Evolutionary conservation across 805 yeast species (phyloP), one percentile per base, ranked within the genome.

Genomic region (Saccharomyces mikatae): DNA sequence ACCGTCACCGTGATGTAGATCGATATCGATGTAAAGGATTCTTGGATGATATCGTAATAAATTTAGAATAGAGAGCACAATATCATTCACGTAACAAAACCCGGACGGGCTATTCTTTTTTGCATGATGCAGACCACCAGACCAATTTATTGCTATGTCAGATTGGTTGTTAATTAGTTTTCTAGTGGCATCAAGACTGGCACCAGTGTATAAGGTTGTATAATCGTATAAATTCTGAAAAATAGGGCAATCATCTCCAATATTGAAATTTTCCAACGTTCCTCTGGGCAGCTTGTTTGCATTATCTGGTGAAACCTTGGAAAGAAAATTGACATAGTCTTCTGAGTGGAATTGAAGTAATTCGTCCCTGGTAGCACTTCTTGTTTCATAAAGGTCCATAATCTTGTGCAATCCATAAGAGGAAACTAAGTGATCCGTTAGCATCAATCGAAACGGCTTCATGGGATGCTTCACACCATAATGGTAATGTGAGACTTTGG

Each of bases 391-490:
- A 29, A 90, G 72, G 66, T 94, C 98, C 97, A 92, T 89, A 60
- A 84, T 79, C 63, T 89, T 89, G 69, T 91, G 89, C 49, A 92
- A 74, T 55, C 89, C 89, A 71, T 94, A 92, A 13, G 86, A 83
- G 32, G 86, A 80, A 52, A 92, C 92, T 57, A 92, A 74, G 68
- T 91, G 96, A 71, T 92, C 97, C 0, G 99, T 92, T 48, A 92
- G 78, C 91, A 90, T 86, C 58, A 94, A 75, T 60, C 99, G 75
- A 70, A 91, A 89, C 14, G 99, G 99, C 69, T 92, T 92, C 99
- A 92, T 92, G n/a, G 99, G 99, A 71, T 92, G 99, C 56, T 83
- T 80, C 1, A 88, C 87, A 17, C 99, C 99, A 69, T 88, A 91
- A 65, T 91, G 97, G 70, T 84, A 91, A 59, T 81, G 80, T 1